Evolutionary conservation across 352 stramenopile species (phyloP).

Genomic region (Saprolegnia parasitica): DNA sequence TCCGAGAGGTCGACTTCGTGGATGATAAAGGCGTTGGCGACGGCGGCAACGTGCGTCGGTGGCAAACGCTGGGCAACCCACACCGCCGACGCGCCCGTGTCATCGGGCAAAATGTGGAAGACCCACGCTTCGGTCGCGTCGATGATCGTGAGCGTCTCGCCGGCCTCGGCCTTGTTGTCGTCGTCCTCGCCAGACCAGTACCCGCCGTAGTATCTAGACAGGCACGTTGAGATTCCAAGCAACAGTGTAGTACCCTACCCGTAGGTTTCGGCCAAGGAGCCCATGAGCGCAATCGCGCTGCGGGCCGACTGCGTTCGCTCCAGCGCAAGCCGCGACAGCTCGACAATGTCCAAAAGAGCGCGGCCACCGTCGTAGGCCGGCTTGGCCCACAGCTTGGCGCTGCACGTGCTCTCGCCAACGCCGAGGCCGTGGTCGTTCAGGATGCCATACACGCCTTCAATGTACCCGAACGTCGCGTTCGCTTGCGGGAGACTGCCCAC

Average conservation of each 20-base stretch:
- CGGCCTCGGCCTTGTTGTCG: conserved; percentile 56
- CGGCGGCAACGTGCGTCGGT: conserved; percentile 69
- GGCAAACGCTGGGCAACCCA: conserved; percentile 91
- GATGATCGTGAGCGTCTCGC: conserved; percentile 89
- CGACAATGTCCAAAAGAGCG: conserved; percentile 85
- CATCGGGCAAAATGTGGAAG: conserved; percentile 94
- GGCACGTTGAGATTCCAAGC: background rate
- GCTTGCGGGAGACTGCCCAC: conserved; percentile 70
- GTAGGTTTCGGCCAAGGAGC: conserved; percentile 87
- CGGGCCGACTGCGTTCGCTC: conserved; percentile 77
- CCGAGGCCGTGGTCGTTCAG: conserved; percentile 80
- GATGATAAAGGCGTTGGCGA: conserved; percentile 95
- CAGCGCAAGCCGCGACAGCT: conserved; percentile 85
- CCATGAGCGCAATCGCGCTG: conserved; percentile 88
- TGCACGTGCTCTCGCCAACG: conserved; percentile 80
- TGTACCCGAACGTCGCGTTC: conserved; percentile 64
- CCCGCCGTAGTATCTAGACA: conserved; percentile 58
- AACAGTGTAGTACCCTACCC: conserved; percentile 54
- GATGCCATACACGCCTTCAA: conserved; percentile 77
- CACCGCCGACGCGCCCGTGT: conserved; percentile 86
- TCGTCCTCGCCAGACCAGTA: conserved; percentile 63
- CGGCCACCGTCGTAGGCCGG: conserved; percentile 59
- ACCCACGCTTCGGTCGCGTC: conserved; percentile 92
- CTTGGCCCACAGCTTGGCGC: conserved; percentile 57
- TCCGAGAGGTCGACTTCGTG: conserved; percentile 74